Evolutionary conservation across 1,284 basidiomycete species (phyloP).

Genomic region (Cystobasidium slooffiae): DNA sequence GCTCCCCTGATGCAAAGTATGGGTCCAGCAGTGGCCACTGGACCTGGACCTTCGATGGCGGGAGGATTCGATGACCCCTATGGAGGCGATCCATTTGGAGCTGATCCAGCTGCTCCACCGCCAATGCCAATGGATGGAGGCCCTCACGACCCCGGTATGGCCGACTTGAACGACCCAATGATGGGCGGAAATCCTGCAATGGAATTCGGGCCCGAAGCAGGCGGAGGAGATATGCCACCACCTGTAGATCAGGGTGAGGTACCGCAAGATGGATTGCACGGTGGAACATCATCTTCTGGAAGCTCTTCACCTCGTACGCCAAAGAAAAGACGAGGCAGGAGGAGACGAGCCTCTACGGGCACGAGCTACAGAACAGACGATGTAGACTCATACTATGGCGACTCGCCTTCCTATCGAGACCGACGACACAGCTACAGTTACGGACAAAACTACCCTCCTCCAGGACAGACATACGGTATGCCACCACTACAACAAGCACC

Average conservation of each 20-base stretch:
- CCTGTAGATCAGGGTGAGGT: neutral
- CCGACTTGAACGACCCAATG: neutral
- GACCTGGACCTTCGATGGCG: too few species aligned
- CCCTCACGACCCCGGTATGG: neutral
- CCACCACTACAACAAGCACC: neutral
- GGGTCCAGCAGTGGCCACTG: neutral
- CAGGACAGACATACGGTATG: neutral
- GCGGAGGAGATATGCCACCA: too few species aligned
- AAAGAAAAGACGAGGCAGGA: neutral
- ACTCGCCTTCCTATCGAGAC: neutral
- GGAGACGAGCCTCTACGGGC: neutral
- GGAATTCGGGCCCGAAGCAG: too few species aligned
- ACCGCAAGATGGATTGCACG: neutral
- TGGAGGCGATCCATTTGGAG: neutral
- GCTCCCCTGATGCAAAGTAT: neutral
- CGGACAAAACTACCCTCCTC: too few species aligned
- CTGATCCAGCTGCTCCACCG: neutral
- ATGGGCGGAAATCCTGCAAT: constrained; percentile 7
- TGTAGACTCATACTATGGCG: constrained; percentile 32
- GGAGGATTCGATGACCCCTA: neutral
- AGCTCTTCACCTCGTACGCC: neutral
- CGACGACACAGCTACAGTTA: constrained; percentile 7
- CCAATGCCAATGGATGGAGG: neutral
- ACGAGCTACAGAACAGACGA: constrained; percentile 21
- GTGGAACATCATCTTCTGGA: neutral